phyloP scores from a whole-genome alignment of 1,284 basidiomycete genomes.

The Sporisorium iseilematis-ciliati region DNA sequence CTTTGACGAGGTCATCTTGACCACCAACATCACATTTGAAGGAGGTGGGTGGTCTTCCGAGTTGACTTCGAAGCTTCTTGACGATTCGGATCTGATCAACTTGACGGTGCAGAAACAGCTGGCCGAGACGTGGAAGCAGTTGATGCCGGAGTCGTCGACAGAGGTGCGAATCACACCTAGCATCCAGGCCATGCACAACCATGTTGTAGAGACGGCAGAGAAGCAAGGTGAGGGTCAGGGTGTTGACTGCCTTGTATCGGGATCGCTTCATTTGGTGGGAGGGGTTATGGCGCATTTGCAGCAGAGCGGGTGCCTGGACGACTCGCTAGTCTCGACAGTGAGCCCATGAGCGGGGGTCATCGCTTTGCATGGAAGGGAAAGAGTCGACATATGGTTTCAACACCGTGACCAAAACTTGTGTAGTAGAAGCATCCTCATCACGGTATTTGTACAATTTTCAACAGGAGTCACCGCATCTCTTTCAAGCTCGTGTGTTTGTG shows the following conservation, averaged over 20 bases:
- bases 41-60: conserved; percentile 86
- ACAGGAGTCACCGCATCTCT: not conserved
- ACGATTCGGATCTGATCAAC: conserved; percentile 55
- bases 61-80: conserved; percentile 54
- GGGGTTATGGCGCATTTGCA: conserved; percentile 79
- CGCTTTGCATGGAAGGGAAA: not conserved
- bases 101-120: conserved; percentile 63
- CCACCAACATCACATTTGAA: conserved; percentile 93
- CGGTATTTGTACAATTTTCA: not conserved
- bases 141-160: conserved; percentile 29
- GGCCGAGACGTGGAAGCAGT: conserved; percentile 49
- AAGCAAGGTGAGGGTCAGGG: conserved; percentile 57
- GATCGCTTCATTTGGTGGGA: conserved; percentile 93
- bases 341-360: conserved; percentile 7
- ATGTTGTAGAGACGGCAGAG: conserved; percentile 71
- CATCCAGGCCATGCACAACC: conserved; percentile 81
- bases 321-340: conserved; percentile 53
- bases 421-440: not conserved
- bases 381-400: not conserved
- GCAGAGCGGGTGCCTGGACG: conserved; percentile 55
- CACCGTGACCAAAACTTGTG: not conserved
- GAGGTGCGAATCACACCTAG: conserved; percentile 81
- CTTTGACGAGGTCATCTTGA: conserved; percentile 90
- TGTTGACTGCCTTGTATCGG: conserved; percentile 83
- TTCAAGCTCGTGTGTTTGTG: not conserved